A percentile compares a stretch with the other conserved stretches of the same genome.
phyloP scores from a whole-genome alignment of 2,329 filamentous ascomycete genomes.

The Ambrosiella cleistominuta region DNA sequence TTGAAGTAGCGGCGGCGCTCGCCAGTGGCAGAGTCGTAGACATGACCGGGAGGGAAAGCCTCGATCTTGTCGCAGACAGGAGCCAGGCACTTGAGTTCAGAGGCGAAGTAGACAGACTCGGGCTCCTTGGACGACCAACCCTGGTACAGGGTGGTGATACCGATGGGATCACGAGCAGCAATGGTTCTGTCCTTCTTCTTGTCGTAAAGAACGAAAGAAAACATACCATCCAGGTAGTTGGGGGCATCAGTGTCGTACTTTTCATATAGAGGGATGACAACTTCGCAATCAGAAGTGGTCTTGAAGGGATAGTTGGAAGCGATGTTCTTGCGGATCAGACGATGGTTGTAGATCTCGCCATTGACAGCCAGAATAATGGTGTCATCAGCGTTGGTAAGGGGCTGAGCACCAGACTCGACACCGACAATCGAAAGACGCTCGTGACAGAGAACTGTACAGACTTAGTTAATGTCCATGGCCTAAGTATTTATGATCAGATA shows the following conservation, averaged over 20 bases:
- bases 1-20: constrained; percentile 75
- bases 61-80: constrained; percentile 91
- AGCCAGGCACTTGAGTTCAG: constrained; percentile 85
- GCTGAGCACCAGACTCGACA: constrained; percentile 90
- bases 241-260: constrained; percentile 84
- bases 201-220: constrained; percentile 96
- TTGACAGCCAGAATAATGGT: constrained; percentile 89
- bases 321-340: constrained; percentile 73
- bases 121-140: constrained; percentile 74
- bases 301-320: constrained; percentile 87
- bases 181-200: constrained; percentile 84
- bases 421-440: constrained; percentile 96
- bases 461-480: background rate
- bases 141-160: constrained; percentile 93
- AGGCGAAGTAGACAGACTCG: constrained; percentile 83
- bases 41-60: constrained; percentile 82
- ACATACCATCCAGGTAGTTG: constrained; percentile 95
- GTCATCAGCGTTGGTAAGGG: constrained; percentile 79
- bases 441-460: constrained; percentile 63
- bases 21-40: constrained; percentile 89
- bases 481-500: background rate
- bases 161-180: constrained; percentile 89
- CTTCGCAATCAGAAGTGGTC: constrained; percentile 96
- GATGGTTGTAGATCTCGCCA: constrained; percentile 99
- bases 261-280: constrained; percentile 94